phyloP scores from a whole-genome alignment of 257 asterid species.

The Salvia splendens region DNA sequence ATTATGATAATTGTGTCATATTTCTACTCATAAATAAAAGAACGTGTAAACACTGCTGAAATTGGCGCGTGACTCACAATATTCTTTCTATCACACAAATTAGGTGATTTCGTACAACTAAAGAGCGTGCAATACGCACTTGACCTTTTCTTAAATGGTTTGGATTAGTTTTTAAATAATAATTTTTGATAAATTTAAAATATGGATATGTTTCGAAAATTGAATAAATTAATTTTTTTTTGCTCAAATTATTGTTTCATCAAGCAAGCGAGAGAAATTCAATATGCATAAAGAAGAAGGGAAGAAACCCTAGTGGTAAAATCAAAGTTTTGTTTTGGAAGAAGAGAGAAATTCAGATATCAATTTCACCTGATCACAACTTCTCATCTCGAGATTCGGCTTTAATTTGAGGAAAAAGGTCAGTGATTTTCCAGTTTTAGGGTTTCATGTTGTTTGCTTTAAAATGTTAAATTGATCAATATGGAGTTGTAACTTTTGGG shows the following conservation, averaged over 20 bases:
- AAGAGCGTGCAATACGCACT: conserved; percentile 46
- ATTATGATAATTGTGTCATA: background rate
- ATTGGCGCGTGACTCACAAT: conserved; percentile 30
- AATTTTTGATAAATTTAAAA: conserved; percentile 29
- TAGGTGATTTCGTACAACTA: conserved; percentile 49
- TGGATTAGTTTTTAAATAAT: conserved; percentile 32
- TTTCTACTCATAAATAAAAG: no score
- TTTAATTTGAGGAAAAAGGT: conserved; percentile 48
- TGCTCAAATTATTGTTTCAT: conserved; percentile 38
- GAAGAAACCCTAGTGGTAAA: conserved; percentile 59
- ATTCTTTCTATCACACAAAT: conserved; percentile 32
- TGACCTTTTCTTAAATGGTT: conserved; percentile 39
- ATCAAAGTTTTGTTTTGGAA: conserved; percentile 34
- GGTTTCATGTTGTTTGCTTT: conserved; percentile 35
- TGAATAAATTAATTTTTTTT: conserved; percentile 29
- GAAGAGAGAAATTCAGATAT: conserved; percentile 32
- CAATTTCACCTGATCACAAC: conserved; percentile 34
- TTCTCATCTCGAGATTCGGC: conserved; percentile 27
- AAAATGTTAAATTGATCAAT: conserved; percentile 34
- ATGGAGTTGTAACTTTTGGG: conserved; percentile 36
- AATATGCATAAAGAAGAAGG: conserved; percentile 29
- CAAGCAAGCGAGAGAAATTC: conserved; percentile 41
- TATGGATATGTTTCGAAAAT: conserved; percentile 36
- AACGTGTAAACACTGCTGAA: background rate
- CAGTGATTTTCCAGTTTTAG: conserved; percentile 38